Base-by-base conservation (phyloP, 2,329 filamentous ascomycete genomes). In the Talaromyces rugulosus region DNA sequence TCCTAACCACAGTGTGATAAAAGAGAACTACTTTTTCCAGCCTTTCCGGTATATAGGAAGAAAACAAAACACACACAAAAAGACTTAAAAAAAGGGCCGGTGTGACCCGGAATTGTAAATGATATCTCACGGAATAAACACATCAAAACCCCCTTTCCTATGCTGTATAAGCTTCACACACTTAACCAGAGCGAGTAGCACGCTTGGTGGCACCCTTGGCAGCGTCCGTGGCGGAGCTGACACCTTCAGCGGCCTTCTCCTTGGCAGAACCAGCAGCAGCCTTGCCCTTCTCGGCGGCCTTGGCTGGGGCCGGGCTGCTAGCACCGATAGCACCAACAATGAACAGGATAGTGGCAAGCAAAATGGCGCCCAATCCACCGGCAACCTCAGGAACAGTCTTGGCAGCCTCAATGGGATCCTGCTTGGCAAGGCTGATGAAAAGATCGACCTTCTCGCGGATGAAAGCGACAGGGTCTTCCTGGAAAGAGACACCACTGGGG, bases 381-480 rank as follows among this genome's bases (percentile, higher is more conserved):
- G 92, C 91, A 69, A 96, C 89, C 81, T 97, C 95, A 67, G 95
- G 95, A 67, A 97, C 90, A 70, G 92, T 90, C 81, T 91, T 91
- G 80, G 93, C 81, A 59, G 93, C 93, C 80, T 92, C 83, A 67
- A 96, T 71, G 62, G 93, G 92, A 78, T 96, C 89, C 71, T 87
- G 85, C 83, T 91, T 86, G 75, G 88, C 90, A 71, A 98, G 88
- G 70, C 88, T 88, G 71, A 95, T 76, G 86, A 99, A 99, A 66
- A 96, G 87, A 70, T 96, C 89, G 65, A 96, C 77, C 87, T 97
- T 98, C 88, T 96, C 91, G 80, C 88, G 91, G 79, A 96, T 78
- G 79, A 90, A 99, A 69, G 81, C 81, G 70, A 96, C 86, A 55
- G 95, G 95, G 83, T 96, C 91, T 67, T 97, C 94, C 72, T 87